These are phyloP conservation scores for Russula earlei DNA, from an alignment of 768 basidiomycete genomes.

Conservation along the genomic window DNA sequence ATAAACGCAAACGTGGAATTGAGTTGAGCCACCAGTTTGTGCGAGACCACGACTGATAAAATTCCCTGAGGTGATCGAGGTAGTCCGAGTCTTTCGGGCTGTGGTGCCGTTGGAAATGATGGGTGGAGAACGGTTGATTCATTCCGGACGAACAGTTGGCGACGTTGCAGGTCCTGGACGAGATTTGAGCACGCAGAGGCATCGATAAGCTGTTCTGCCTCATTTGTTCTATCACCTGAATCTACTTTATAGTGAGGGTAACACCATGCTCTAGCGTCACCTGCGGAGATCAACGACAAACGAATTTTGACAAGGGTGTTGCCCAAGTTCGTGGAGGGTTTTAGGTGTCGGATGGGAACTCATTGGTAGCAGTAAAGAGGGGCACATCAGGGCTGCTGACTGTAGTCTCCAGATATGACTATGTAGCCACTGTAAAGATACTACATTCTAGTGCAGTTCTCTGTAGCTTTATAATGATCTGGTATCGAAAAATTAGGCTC, in stretches of 20 bases:
- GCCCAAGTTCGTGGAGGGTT: slow-evolving; percentile 43
- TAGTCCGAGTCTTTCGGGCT: too few species aligned
- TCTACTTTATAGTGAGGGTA: slow-evolving; percentile 40
- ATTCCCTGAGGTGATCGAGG: too few species aligned
- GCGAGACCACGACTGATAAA: too few species aligned
- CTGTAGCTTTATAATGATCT: too few species aligned
- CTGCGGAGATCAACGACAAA: slow-evolving; percentile 37
- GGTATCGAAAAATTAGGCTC: too few species aligned
- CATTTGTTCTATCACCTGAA: slow-evolving; percentile 26
- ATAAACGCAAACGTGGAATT: slow-evolving; percentile 38
- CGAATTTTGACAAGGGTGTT: slow-evolving; percentile 30
- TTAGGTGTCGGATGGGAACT: slow-evolving; percentile 23
- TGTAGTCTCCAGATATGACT: too few species aligned
- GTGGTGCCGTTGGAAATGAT: too few species aligned
- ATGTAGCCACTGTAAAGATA: too few species aligned
- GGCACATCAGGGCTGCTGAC: too few species aligned
- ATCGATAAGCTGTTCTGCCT: slow-evolving; percentile 6
- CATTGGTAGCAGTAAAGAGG: slow-evolving; percentile 22
- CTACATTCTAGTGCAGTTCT: too few species aligned
- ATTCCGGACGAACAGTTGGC: slow-evolving; percentile 32
- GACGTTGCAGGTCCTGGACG: slow-evolving; percentile 26
- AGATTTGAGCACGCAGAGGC: slow-evolving; percentile 8
- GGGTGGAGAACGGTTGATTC: slow-evolving; percentile 30
- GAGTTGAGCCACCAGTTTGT: too few species aligned
- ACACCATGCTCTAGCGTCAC: slow-evolving; percentile 39